Evolutionary conservation across 2,329 filamentous ascomycete genomes (phyloP), one percentile per base, ranked within the genome.

Genomic region (Fusarium sulawesiense): DNA sequence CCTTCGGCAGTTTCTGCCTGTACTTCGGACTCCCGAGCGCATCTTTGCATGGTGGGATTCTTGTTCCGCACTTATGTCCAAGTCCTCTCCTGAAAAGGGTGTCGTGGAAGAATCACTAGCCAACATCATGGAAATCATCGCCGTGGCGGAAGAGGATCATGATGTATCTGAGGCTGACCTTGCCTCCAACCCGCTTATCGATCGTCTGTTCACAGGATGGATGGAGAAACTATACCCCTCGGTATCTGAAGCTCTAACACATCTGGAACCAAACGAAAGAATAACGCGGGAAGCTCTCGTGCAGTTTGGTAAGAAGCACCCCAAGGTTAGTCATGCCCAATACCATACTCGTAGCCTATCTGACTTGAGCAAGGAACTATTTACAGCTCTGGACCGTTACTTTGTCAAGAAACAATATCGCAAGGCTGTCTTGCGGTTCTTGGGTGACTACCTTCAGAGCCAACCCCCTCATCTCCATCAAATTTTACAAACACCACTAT

Each of bases 401-500:
- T 86, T 96, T 64, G 82, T 91, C 27, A 87, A 88, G 66, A 88
- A 85, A 66, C 84, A 88, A 21, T 86, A 88, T 64, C 89, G 93
- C 21, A 85, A 89, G 57, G 87, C 88, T 64, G 86, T 88, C 11
- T 79, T 94, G 30, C 86, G 87, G 20, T 84, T 96, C 13, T 82
- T 96, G 18, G 90, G 89, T 75, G 88, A 91, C 46, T 94, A 93
- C 70, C 86, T 96, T 40, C 88, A 91, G 68, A 87, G 89, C 62
- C 91, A 93, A 70, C 91, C 92, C n/a, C 92, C 93, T 7, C 93
- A 94, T 79, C 83, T 96, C 3, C 88, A 96, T 75, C 85, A 90
- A 44, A 87, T 94, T 37, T 80, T 92, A 7, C 86, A 93, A 70
- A 94, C 92, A 2, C 86, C 89, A 0, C 82, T 96, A 3, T 91